phyloP scores from a whole-genome alignment of 2,329 filamentous ascomycete species.

The Sporothrix globosa region DNA sequence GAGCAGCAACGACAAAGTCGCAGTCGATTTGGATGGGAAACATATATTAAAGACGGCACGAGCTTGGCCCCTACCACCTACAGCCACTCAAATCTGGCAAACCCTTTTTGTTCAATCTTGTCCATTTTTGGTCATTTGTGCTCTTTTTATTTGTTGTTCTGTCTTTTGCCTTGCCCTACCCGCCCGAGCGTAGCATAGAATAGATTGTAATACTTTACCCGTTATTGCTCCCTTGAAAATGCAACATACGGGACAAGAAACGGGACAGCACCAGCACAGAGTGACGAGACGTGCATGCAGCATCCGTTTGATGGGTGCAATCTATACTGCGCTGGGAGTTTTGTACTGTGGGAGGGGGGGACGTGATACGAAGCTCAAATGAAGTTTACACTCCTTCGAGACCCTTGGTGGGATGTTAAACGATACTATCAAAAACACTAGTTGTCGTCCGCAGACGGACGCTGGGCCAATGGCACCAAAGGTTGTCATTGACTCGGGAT shows the following conservation, averaged over 20 bases:
- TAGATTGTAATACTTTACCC: constrained; percentile 15
- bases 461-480: not conserved
- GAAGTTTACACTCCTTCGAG: not conserved
- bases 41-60: not conserved
- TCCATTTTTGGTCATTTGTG: no score
- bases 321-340: not conserved
- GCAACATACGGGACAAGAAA: not conserved
- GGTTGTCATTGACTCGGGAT: not conserved
- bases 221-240: constrained; percentile 18
- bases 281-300: no score
- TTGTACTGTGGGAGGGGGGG: not conserved
- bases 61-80: not conserved
- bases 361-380: not conserved
- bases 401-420: not conserved
- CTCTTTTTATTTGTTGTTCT: no score
- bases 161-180: constrained; percentile 5
- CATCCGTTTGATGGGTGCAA: no score
- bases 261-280: not conserved
- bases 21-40: not conserved
- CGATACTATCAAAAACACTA: not conserved
- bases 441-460: not conserved
- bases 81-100: not conserved
- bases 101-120: not conserved
- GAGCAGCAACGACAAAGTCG: not conserved
- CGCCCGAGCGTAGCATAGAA: constrained; percentile 16